A percentile compares a stretch with the other conserved stretches of the same genome.
Evolutionary conservation across 768 basidiomycete genomes (phyloP).

Genomic region (Trametes villosa): DNA sequence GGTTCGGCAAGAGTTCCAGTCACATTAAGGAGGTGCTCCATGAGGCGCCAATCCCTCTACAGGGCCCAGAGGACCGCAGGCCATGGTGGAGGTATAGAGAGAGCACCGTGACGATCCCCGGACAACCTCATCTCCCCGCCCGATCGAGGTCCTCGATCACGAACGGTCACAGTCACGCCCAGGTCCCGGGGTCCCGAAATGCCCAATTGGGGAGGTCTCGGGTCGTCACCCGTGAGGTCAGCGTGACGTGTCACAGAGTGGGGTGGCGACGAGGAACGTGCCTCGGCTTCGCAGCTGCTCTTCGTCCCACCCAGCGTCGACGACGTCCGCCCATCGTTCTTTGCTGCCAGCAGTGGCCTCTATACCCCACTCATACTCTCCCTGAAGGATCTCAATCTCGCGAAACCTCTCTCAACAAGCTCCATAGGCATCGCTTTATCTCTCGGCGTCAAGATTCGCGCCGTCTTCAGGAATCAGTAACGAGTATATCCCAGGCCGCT

Average conservation of each 20-base stretch:
- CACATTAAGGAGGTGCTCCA: neutral
- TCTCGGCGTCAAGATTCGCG: constrained; percentile 14
- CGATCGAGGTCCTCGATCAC: neutral
- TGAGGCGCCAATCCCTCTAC: neutral
- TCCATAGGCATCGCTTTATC: neutral
- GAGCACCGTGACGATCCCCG: too few species aligned
- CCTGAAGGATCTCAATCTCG: constrained; percentile 16
- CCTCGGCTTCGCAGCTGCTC: constrained; percentile 17
- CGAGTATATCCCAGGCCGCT: constrained; percentile 14
- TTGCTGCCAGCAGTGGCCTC: constrained; percentile 23
- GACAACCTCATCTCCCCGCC: too few species aligned
- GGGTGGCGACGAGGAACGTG: constrained; percentile 29
- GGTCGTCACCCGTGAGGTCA: constrained; percentile 8
- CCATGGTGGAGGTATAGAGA: too few species aligned
- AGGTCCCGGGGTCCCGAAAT: neutral
- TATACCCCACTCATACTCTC: constrained; percentile 12
- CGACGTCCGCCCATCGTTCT: constrained; percentile 22
- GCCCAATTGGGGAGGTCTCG: neutral
- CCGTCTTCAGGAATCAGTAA: constrained; percentile 20
- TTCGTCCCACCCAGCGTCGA: constrained; percentile 24
- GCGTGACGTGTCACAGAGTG: constrained; percentile 21
- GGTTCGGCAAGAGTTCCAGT: neutral
- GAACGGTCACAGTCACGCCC: constrained; percentile 5
- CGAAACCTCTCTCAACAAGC: constrained; percentile 1
- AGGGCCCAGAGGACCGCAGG: neutral